phyloP scores from a whole-genome alignment of 2,329 filamentous ascomycete genomes.

The Xylariaceae sp. region DNA sequence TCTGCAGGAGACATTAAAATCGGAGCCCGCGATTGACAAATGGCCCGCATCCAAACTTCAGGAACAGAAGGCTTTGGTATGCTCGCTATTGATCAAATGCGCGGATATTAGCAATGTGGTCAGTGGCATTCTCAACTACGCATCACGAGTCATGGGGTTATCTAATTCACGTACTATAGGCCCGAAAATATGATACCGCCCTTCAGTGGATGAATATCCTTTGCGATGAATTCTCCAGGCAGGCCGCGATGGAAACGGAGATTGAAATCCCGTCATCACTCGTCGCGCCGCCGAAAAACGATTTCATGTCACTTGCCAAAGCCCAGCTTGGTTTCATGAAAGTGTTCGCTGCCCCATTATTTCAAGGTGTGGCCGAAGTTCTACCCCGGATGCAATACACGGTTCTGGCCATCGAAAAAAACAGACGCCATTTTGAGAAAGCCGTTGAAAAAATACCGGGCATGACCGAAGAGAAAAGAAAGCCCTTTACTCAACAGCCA shows the following conservation, averaged over 20 bases:
- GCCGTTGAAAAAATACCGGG: constrained; percentile 60
- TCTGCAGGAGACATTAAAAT: constrained; percentile 70
- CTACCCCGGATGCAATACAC: constrained; percentile 81
- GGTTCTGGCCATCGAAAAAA: constrained; percentile 72
- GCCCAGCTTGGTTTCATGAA: constrained; percentile 96
- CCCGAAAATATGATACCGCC: constrained; percentile 75
- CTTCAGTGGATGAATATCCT: constrained; percentile 86
- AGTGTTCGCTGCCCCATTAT: constrained; percentile 87
- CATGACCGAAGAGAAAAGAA: constrained; percentile 36
- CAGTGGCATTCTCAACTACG: constrained; percentile 39
- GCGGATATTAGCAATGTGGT: constrained; percentile 98
- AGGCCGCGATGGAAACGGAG: constrained; percentile 85
- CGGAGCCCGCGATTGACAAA: constrained; percentile 58
- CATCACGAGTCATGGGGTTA: background rate
- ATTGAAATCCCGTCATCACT: constrained; percentile 83
- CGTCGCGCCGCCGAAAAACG: constrained; percentile 77
- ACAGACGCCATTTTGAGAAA: constrained; percentile 67
- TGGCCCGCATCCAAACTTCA: constrained; percentile 75
- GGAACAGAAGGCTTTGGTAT: constrained; percentile 73
- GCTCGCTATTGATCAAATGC: constrained; percentile 91
- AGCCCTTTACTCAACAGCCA: constrained; percentile 36
- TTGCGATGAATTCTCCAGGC: constrained; percentile 91
- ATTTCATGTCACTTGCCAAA: constrained; percentile 73
- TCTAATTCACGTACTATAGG: constrained; percentile 46
- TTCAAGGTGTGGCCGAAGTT: constrained; percentile 79